phyloP scores from a whole-genome alignment of 2,329 filamentous ascomycete species.

The Trichoderma sp. region DNA sequence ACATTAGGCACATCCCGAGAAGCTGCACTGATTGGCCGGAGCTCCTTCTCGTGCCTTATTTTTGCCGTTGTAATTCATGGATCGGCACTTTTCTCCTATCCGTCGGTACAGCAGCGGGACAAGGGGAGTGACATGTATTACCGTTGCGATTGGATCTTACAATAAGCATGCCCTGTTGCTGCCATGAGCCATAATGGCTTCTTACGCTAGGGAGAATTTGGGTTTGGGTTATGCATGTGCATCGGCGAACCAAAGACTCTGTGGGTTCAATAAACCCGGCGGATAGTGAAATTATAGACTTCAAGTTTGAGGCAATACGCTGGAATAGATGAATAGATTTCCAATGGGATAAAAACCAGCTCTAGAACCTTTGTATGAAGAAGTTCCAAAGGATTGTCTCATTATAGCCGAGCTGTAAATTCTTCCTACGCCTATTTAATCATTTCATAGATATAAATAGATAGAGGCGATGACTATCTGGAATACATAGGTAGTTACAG shows the following conservation, averaged over 20 bases:
- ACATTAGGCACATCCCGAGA: constrained; percentile 14
- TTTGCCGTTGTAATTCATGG: neutral
- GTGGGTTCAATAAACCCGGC: neutral
- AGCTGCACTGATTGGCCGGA: neutral
- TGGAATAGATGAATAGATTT: neutral
- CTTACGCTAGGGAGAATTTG: neutral
- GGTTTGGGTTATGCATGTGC: neutral
- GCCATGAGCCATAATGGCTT: neutral
- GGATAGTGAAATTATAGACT: neutral
- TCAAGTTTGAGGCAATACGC: neutral
- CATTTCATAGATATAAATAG: no score
- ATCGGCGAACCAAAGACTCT: neutral
- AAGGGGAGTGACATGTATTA: neutral
- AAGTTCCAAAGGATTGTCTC: neutral
- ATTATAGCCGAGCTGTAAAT: neutral
- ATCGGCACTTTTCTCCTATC: constrained; percentile 1
- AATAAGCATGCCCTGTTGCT: neutral
- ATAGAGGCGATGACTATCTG: no score
- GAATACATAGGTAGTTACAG: neutral
- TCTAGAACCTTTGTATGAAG: neutral
- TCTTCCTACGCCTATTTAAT: neutral
- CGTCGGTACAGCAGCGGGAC: constrained; percentile 1
- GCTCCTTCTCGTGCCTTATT: neutral
- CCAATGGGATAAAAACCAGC: neutral
- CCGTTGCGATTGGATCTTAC: neutral